Evolutionary conservation across 805 yeast genomes (phyloP).

Genomic region (Maudiozyma barnettii): DNA sequence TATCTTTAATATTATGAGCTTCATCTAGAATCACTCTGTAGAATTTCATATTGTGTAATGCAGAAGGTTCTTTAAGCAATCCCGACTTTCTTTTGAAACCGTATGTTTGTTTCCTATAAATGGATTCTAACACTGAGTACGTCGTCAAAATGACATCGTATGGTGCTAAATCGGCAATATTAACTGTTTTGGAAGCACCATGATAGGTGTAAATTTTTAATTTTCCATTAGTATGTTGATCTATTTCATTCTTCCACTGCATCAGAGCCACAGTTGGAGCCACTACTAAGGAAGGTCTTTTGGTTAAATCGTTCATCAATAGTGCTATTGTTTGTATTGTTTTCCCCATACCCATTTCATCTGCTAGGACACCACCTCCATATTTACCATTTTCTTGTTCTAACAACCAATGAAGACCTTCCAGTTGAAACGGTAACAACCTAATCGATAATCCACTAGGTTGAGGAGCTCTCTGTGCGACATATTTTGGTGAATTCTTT

Average conservation of each 20-base stretch:
- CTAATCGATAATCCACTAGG: slow-evolving; percentile 69
- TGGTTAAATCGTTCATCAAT: slow-evolving; percentile 56
- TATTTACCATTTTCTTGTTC: slow-evolving; percentile 73
- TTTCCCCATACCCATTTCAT: slow-evolving; percentile 99
- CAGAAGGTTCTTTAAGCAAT: slow-evolving; percentile 62
- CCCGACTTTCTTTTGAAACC: slow-evolving; percentile 75
- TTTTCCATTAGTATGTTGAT: slow-evolving; percentile 64
- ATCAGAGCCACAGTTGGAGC: slow-evolving; percentile 98
- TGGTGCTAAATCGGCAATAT: slow-evolving; percentile 42
- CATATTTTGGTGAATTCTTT: slow-evolving; percentile 36
- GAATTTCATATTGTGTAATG: slow-evolving; percentile 64
- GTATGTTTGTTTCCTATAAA: slow-evolving; percentile 66
- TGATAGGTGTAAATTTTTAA: slow-evolving; percentile 68
- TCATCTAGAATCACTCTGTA: slow-evolving; percentile 88
- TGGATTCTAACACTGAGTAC: slow-evolving; percentile 85
- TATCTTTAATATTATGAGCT: slow-evolving; percentile 94
- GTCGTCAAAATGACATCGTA: slow-evolving; percentile 81
- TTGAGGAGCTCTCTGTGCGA: slow-evolving; percentile 52
- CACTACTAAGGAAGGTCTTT: slow-evolving; percentile 75
- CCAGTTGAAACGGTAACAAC: slow-evolving; percentile 83
- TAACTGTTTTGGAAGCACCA: slow-evolving; percentile 68
- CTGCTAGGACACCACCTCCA: slow-evolving; percentile 89
- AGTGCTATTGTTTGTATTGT: slow-evolving; percentile 93
- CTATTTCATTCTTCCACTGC: slow-evolving; percentile 96
- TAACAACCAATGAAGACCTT: slow-evolving; percentile 84